These are phyloP conservation scores for Juglanconis sp. DNA, from an alignment of 2,329 filamentous ascomycete species.

Conservation along the genomic window DNA sequence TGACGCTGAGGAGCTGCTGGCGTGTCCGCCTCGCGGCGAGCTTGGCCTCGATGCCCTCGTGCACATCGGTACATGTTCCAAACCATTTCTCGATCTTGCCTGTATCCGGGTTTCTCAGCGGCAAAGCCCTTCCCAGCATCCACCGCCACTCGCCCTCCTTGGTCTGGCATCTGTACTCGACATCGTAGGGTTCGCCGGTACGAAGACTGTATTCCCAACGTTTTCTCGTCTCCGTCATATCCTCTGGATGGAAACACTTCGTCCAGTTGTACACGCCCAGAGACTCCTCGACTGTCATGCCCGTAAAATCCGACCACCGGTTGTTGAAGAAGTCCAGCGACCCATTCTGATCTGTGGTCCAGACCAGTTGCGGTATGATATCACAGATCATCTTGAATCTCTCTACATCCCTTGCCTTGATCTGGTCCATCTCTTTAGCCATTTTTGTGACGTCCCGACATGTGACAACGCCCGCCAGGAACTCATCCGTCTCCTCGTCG, in stretches of 20 bases:
- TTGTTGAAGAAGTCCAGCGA: conserved; percentile 70
- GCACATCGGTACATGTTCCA: conserved; percentile 74
- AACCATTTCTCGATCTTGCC: conserved; percentile 76
- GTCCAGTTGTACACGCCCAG: conserved; percentile 58
- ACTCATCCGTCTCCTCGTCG: conserved; percentile 66
- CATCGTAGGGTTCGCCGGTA: conserved; percentile 67
- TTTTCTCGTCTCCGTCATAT: conserved; percentile 52
- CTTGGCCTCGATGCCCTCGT: conserved; percentile 69
- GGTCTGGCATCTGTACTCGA: conserved; percentile 67
- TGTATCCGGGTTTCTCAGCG: conserved; percentile 61
- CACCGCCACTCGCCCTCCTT: conserved; percentile 71
- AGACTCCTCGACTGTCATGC: conserved; percentile 59
- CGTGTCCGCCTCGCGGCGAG: conserved; percentile 62
- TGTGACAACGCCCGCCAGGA: conserved; percentile 69
- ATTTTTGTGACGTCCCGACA: conserved; percentile 71
- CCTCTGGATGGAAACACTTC: conserved; percentile 66
- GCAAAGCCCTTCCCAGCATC: conserved; percentile 72
- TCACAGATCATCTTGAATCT: conserved; percentile 76
- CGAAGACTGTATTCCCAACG: conserved; percentile 61
- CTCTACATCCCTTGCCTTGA: conserved; percentile 68
- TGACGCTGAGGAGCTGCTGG: conserved; percentile 70
- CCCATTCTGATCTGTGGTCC: conserved; percentile 68
- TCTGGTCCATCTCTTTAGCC: conserved; percentile 64
- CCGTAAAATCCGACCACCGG: conserved; percentile 78
- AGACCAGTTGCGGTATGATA: conserved; percentile 68